Evolutionary conservation across 2,329 filamentous ascomycete species (phyloP), one percentile per base, ranked within the genome.

Genomic region (Penicillium sp.): DNA sequence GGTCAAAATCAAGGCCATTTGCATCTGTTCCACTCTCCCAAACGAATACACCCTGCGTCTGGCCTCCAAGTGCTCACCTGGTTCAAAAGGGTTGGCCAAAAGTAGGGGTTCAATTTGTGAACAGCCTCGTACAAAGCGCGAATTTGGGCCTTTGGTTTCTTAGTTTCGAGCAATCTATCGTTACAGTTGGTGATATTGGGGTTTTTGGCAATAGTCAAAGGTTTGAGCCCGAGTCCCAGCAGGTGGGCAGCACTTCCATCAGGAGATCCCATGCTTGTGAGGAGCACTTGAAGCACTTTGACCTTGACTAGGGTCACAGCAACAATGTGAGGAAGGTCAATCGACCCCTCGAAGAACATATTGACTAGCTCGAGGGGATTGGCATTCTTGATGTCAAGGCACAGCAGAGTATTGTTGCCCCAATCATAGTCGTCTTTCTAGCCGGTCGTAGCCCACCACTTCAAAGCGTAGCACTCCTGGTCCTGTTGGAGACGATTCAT

Each of bases 401-500:
- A 75, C 12, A 73, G 72, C 16, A 67, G 48, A 2, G 57, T 57
- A 22, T 56, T 62, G 51, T 78, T 65, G 8, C 60, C 62, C 72
- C 65, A 76, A 46, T 78, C 69, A 17, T 42, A 33, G 10, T 22
- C 1, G 11, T 4, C 1, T 2, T 38, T 17, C 17, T 10, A 9
- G 25, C n/a, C 17, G 5, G 40, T 31, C 50, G 64, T 69, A 5
- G 58, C 64, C 69, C 70, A 81, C 78, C 76, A 81, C 65, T 79
- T 81, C 61, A 80, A 80, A 59, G 79, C 75, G 60, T 80, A 80
- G 61, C 73, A 77, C n/a, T 80, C 78, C 61, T 83, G 80, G 53
- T 84, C 80, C 40, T 64, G 69, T 19, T 73, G 73, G 7, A 84
- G 70, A 3, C 80, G 75, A 14, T 84, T 62, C 52, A 77, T 71